A percentile compares a stretch with the other conserved stretches of the same genome.
Evolutionary conservation across 257 asterid genomes (phyloP).

Genomic region (Echium plantagineum): DNA sequence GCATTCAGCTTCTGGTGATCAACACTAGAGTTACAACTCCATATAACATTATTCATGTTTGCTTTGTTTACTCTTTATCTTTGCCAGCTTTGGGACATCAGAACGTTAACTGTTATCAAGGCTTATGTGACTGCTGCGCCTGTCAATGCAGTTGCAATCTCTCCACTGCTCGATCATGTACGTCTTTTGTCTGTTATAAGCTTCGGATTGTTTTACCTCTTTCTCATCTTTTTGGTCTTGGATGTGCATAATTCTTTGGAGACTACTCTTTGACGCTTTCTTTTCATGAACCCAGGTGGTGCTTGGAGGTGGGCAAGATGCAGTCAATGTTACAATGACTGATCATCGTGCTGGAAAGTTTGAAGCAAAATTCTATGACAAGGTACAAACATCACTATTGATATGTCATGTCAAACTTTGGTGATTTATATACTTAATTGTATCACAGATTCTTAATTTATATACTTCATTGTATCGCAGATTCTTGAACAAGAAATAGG

Average conservation of each 20-base stretch:
- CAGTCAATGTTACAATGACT: conserved; percentile 71
- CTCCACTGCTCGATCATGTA: conserved; percentile 89
- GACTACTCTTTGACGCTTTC: neutral
- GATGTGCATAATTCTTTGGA: neutral
- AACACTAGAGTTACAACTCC: neutral
- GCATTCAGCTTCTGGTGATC: neutral
- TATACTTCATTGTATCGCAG: conserved; percentile 21
- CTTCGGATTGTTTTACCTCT: neutral
- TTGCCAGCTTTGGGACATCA: conserved; percentile 83
- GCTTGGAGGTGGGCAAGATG: conserved; percentile 97
- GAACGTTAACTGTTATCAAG: conserved; percentile 66
- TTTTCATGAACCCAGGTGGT: conserved; percentile 45
- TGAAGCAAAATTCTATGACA: conserved; percentile 84
- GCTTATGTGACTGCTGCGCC: conserved; percentile 68
- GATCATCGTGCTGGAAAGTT: conserved; percentile 95
- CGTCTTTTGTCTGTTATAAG: neutral
- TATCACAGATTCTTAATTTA: conserved; percentile 7
- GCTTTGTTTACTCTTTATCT: conserved; percentile 8
- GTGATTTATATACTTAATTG: conserved; percentile 9
- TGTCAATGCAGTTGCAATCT: conserved; percentile 89
- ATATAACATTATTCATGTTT: conserved; percentile 3
- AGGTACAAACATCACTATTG: conserved; percentile 34
- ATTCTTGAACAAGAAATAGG: conserved; percentile 87
- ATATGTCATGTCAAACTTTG: neutral
- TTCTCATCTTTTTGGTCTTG: neutral